Conservation (phyloP, 1,139 yeast genomes). For the Suhomyces panamericanus region DNA sequence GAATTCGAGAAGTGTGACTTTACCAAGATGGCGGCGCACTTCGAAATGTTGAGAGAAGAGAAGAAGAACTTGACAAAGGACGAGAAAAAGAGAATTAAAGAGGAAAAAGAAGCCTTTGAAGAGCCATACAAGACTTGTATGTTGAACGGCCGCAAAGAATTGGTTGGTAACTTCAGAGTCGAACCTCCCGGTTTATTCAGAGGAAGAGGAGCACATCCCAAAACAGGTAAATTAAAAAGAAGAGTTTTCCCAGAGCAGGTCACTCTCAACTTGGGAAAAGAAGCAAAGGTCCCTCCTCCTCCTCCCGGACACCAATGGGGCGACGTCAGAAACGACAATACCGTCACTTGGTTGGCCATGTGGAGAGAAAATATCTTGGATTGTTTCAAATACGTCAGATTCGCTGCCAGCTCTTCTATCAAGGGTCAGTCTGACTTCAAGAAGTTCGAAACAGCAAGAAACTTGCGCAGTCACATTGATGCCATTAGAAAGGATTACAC, state of each 20-base stretch:
- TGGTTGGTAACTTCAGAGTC: constrained; percentile 88
- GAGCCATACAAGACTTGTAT: constrained; percentile 80
- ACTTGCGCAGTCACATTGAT: constrained; percentile 71
- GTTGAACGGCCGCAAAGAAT: constrained; percentile 85
- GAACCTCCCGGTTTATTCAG: constrained; percentile 97
- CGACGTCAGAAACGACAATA: constrained; percentile 81
- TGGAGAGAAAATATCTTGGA: constrained; percentile 94
- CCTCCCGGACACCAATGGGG: constrained; percentile 93
- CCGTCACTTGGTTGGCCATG: constrained; percentile 95
- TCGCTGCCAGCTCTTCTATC: constrained; percentile 87
- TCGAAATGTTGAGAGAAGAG: constrained; percentile 68
- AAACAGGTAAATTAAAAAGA: constrained; percentile 82
- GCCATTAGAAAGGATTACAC: constrained; percentile 75
- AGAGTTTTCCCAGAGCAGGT: constrained; percentile 90
- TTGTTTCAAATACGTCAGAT: constrained; percentile 80
- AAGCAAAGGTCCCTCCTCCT: constrained; percentile 72
- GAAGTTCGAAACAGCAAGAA: constrained; percentile 91
- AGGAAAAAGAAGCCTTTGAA: constrained; percentile 71
- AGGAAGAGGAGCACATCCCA: constrained; percentile 97
- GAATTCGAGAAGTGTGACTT: constrained; percentile 78
- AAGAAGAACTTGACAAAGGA: constrained; percentile 66
- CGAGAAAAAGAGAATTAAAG: constrained; percentile 72
- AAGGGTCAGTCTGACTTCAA: constrained; percentile 90
- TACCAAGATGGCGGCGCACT: constrained; percentile 68
- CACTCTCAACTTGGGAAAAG: constrained; percentile 76